A percentile compares a stretch with the other conserved stretches of the same genome.
Conservation (phyloP, 164 flowering plant genomes). For the Magnolia kwangsiensis region DNA sequence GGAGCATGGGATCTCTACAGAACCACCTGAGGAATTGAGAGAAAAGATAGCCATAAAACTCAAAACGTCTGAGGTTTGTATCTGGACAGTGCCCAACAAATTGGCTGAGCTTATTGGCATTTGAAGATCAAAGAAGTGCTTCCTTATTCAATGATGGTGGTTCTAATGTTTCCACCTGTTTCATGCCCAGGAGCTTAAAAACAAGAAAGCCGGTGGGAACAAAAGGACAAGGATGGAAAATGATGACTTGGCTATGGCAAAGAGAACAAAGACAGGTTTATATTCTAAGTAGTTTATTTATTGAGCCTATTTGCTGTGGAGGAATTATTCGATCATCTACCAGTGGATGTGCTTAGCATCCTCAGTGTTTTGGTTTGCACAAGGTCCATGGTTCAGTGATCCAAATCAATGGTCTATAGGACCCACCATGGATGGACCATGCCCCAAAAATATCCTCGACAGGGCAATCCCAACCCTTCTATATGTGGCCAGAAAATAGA, state of each 20-base stretch:
- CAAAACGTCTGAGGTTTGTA: background rate
- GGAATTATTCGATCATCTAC: no score
- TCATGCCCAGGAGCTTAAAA: constrained; percentile 2
- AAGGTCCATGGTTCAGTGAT: no score
- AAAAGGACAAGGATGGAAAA: constrained; percentile 4
- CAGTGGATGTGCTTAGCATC: no score
- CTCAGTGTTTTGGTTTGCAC: no score
- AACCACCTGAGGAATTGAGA: constrained; percentile 10
- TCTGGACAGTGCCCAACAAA: constrained; percentile 1
- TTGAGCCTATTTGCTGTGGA: background rate
- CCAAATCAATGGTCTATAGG: no score
- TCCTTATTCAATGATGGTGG: background rate
- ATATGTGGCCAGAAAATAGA: no score
- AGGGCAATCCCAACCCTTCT: no score
- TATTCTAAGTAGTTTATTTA: background rate
- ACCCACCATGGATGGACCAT: no score
- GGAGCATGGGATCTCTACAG: constrained; percentile 13
- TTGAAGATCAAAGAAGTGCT: background rate
- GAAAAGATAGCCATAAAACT: constrained; percentile 3
- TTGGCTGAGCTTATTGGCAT: background rate
- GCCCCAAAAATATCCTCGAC: no score
- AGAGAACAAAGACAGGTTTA: constrained; percentile 6
- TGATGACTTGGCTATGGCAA: background rate
- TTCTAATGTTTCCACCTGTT: background rate
- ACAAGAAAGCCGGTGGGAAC: background rate